Conservation (phyloP, 2,329 filamentous ascomycete genomes). For the Cryphonectria nitschkei region DNA sequence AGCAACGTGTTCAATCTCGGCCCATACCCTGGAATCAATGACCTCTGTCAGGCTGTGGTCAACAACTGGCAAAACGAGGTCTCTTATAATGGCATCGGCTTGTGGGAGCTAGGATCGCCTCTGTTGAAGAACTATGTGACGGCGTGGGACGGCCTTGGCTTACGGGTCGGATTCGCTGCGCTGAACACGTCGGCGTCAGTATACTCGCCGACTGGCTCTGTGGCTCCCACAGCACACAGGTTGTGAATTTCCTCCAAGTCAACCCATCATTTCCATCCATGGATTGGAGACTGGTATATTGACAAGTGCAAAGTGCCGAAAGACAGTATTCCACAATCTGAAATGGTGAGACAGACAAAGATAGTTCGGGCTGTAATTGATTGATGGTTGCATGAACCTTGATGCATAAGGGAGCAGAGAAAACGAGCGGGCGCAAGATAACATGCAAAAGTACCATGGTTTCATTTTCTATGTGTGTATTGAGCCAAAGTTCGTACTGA, state of each 20-base stretch:
- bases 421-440: not conserved
- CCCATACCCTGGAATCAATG: conserved; percentile 33
- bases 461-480: not conserved
- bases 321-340: too few species aligned
- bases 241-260: not conserved
- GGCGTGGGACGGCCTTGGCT: conserved; percentile 38
- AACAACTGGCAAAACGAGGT: conserved; percentile 28
- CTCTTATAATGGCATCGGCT: conserved; percentile 12
- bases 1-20: conserved; percentile 37
- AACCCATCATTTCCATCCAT: not conserved
- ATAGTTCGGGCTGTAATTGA: not conserved
- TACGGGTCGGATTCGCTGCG: conserved; percentile 34
- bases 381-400: not conserved
- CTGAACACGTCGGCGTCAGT: not conserved
- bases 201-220: not conserved
- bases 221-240: not conserved
- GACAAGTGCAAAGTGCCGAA: not conserved
- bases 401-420: not conserved
- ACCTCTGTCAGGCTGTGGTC: conserved; percentile 39
- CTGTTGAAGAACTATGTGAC: conserved; percentile 41
- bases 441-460: not conserved
- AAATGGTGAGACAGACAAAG: not conserved
- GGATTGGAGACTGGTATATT: not conserved
- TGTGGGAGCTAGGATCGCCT: conserved; percentile 39
- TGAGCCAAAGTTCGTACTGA: not conserved